Evolutionary conservation across 2,329 filamentous ascomycete genomes (phyloP).

Genomic region (Aspergillus sp.): DNA sequence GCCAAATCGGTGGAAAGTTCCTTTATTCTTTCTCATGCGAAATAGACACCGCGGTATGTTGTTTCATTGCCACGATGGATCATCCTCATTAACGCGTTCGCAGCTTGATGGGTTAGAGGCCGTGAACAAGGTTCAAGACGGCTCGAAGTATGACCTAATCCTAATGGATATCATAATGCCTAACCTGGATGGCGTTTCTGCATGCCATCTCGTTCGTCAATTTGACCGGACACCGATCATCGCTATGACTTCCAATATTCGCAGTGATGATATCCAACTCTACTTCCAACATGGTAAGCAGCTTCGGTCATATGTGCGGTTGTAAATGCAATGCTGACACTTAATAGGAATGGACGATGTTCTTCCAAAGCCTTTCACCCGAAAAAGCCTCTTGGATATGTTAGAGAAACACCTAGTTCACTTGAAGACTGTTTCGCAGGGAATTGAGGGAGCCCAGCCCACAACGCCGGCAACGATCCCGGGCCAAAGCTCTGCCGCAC

Average conservation of each 20-base stretch:
- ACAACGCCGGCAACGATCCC: conserved; percentile 45
- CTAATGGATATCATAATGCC: conserved; percentile 98
- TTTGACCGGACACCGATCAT: conserved; percentile 84
- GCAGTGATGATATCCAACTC: conserved; percentile 92
- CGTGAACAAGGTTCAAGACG: conserved; percentile 75
- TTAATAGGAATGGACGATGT: conserved; percentile 90
- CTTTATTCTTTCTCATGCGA: conserved; percentile 64
- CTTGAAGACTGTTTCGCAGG: conserved; percentile 67
- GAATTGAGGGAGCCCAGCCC: conserved; percentile 52
- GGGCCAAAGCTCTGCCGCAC: conserved; percentile 52
- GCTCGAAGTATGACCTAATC: conserved; percentile 67
- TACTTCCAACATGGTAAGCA: conserved; percentile 91
- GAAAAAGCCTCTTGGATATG: conserved; percentile 78
- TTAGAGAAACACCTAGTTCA: conserved; percentile 86
- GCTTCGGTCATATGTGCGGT: neutral
- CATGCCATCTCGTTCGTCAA: conserved; percentile 88
- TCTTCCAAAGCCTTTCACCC: conserved; percentile 93
- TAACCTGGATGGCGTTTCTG: conserved; percentile 88
- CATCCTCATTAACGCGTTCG: conserved; percentile 7
- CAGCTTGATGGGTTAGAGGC: conserved; percentile 87
- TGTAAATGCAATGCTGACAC: conserved; percentile 22
- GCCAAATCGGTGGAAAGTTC: conserved; percentile 67
- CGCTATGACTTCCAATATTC: conserved; percentile 98
- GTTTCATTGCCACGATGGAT: neutral
- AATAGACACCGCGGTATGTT: conserved; percentile 62